phyloP scores from a whole-genome alignment of 2,329 filamentous ascomycete species.

The Phoma herbarum region DNA sequence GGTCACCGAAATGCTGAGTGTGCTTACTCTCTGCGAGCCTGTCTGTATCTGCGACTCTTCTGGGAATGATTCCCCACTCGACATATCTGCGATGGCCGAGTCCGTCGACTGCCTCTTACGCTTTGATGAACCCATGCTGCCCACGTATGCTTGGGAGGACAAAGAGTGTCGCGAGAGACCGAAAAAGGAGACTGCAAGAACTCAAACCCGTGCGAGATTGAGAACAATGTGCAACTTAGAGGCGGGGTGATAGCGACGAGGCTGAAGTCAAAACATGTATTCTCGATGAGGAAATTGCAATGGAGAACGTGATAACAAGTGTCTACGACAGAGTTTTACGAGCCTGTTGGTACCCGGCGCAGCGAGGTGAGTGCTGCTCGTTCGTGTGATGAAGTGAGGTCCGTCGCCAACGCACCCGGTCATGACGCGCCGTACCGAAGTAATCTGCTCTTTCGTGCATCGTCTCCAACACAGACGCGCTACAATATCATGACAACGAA shows the following conservation, averaged over 20 bases:
- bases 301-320: too few relatives aligned
- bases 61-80: background rate
- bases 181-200: background rate
- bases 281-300: background rate
- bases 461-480: too few relatives aligned
- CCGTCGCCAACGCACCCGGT: background rate
- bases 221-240: background rate
- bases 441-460: background rate
- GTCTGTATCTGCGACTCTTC: background rate
- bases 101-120: conserved; percentile 16
- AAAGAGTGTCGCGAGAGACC: background rate
- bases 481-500: too few relatives aligned
- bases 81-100: conserved; percentile 22
- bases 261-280: background rate
- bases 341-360: background rate
- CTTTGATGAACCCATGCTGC: conserved; percentile 8
- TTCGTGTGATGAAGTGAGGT: conserved; percentile 19
- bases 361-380: background rate
- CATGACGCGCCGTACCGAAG: conserved; percentile 7
- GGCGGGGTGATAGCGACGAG: background rate
- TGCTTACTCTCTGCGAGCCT: background rate
- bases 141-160: background rate
- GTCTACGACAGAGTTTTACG: background rate
- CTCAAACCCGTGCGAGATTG: background rate
- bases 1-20: background rate